Evolutionary conservation across 306 rosid genomes (phyloP), one percentile per base, ranked within the genome.

Genomic region (Abrus pulchellus): DNA sequence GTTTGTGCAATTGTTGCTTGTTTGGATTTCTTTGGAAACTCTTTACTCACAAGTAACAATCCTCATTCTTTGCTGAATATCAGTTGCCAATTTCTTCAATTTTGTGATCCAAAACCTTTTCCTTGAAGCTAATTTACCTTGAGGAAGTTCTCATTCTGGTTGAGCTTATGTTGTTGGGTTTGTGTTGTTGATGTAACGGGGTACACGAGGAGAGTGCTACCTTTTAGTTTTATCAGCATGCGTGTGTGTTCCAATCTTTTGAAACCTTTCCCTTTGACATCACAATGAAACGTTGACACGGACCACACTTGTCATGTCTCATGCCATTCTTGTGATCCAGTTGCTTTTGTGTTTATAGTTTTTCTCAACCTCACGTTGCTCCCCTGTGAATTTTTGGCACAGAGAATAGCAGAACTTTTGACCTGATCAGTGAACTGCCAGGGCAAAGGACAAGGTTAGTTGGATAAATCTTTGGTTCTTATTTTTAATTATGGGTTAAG

Each of bases 301-400:
- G 76, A 43, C 80, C 72, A 50, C 80, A 81, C 72, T 82, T 77
- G 90, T 78, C 88, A 81, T 79, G 80, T 75, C 76, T 90, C 98
- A 90, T 85, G 88, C 86, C 64, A 12, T 89, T 68, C 94, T 74
- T 84, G 98, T 92, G 97, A 92, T 87, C 76, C 72, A 68, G 80
- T 83, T 78, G 56, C 59, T 74, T 86, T 85, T 77, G 32, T 83
- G 33, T 75, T 30, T 38, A 45, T 56, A 81, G n/a, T 81, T 54
- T 77, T 75, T 86, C 77, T 80, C 75, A 64, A 48, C 38, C 83
- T 86, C 65, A 78, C 68, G 76, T 72, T 47, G 65, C 57, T 62
- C 32, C 32, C 78, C 11, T 78, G 32, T 84, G 80, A 52, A 47
- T 66, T 74, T 83, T 65, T 60, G 82, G 78, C 63, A 63, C 87